Base-by-base conservation (phyloP, 768 basidiomycete genomes). In the Coprinopsis sp. region DNA sequence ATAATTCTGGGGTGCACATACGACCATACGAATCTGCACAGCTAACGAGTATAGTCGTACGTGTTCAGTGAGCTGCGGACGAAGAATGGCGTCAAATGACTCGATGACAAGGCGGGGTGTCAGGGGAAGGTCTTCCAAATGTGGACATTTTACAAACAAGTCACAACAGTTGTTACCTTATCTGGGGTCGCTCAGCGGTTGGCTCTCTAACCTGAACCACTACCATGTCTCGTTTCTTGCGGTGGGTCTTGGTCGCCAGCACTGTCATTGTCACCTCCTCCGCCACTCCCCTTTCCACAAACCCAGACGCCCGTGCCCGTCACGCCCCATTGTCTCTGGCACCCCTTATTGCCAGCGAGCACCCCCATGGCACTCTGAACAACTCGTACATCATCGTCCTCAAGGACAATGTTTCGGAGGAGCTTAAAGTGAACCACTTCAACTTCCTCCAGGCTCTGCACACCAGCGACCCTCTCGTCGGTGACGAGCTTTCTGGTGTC, bases 371-470 rank as follows among this genome's bases (percentile, higher is more conserved):
- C 42, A 71, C 78, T 47, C 69, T 94, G 62, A 83, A 87, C 70
- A 86, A 94, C 73, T 88, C 90, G n/a, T 98, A 97, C 71, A 91
- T 98, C 52, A 80, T 98, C 63, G 77, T 92, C 62, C 74, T 98
- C 53, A 91, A 90, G 76, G 74, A 82, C 49, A 82, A 79, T 47
- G 52, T 84, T 11, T 71, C 81, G 4, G 57, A 73, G 7, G 64
- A 71, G 14, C 67, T 83, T 31, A 71, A 85, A 62, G 67, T 79
- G 57, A 87, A 84, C 65, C 92, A 95, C 63, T 66, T 92, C 65
- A 84, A 84, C 63, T 83, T 87, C 66, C 67, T 96, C 42, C 70
- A 84, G 60, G 65, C 63, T n/a, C 81, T 85, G 30, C 73, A 79
- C 40, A 61, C 68, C 37, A 72, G 79, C 37, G 72, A 79, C 44